Conservation (phyloP, 345 rosid genomes). For the Garcia nutans region DNA sequence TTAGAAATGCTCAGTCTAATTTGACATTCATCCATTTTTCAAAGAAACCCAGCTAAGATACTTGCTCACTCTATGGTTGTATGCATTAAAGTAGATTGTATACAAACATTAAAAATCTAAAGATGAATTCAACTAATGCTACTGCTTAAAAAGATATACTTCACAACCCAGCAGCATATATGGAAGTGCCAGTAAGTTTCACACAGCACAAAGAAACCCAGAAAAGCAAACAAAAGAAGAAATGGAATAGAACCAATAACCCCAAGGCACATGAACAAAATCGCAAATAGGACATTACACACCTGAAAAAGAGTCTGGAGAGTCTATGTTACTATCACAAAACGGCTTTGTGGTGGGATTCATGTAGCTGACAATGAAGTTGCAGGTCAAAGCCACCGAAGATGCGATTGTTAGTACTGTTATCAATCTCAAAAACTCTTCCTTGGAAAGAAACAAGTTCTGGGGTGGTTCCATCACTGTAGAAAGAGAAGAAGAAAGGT, state of each 20-base stretch:
- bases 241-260: not conserved
- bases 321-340: slow-evolving; percentile 48
- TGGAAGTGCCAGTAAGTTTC: not conserved
- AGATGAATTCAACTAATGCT: not conserved
- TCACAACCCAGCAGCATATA: not conserved
- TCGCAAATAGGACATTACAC: slow-evolving; percentile 4
- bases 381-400: slow-evolving; percentile 58
- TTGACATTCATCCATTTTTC: not conserved
- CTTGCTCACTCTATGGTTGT: not conserved
- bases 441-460: slow-evolving; percentile 63
- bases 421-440: slow-evolving; percentile 51
- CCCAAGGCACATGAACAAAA: not conserved
- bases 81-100: not conserved
- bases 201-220: not conserved
- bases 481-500: slow-evolving; percentile 19
- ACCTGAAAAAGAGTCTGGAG: slow-evolving; percentile 53
- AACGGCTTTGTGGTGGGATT: slow-evolving; percentile 50
- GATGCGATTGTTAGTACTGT: slow-evolving; percentile 61
- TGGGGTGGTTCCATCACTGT: slow-evolving; percentile 61
- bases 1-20: not conserved
- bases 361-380: slow-evolving; percentile 38
- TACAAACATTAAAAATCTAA: not conserved
- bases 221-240: not conserved
- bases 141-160: not conserved
- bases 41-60: slow-evolving; percentile 2